Conservation (phyloP, 495 filamentous ascomycete genomes). For the Neurospora sp. region DNA sequence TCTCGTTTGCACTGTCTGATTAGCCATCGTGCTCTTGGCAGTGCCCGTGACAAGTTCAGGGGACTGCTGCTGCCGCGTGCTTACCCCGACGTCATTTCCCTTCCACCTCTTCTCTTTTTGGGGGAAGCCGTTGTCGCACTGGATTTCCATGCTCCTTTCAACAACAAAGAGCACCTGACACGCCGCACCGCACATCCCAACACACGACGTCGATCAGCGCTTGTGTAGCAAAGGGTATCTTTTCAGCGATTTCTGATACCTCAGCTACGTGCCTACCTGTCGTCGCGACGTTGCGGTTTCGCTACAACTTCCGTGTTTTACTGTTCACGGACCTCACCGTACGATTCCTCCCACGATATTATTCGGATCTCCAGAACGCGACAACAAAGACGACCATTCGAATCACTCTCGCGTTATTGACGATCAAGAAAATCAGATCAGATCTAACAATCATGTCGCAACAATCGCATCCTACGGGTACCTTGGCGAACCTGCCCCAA, state of each 20-base stretch:
- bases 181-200: not conserved
- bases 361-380: not conserved
- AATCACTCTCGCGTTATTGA: not conserved
- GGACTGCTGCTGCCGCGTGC: not conserved
- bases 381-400: not conserved
- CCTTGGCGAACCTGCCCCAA: conserved; percentile 61
- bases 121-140: not conserved
- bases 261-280: not conserved
- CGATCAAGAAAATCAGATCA: not conserved
- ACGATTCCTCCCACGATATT: not conserved
- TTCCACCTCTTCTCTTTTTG: not conserved
- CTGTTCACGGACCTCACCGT: not conserved
- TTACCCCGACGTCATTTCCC: not conserved
- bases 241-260: not conserved
- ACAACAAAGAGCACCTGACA: not conserved
- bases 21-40: not conserved
- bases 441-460: conserved; percentile 25
- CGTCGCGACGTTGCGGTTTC: not conserved
- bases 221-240: not conserved
- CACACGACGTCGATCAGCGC: not conserved
- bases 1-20: not conserved
- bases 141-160: not conserved
- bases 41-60: not conserved
- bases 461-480: conserved; percentile 51
- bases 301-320: not conserved